Conservation (phyloP, 192 early-diverging fungal species). For the Coemansia sp. region DNA sequence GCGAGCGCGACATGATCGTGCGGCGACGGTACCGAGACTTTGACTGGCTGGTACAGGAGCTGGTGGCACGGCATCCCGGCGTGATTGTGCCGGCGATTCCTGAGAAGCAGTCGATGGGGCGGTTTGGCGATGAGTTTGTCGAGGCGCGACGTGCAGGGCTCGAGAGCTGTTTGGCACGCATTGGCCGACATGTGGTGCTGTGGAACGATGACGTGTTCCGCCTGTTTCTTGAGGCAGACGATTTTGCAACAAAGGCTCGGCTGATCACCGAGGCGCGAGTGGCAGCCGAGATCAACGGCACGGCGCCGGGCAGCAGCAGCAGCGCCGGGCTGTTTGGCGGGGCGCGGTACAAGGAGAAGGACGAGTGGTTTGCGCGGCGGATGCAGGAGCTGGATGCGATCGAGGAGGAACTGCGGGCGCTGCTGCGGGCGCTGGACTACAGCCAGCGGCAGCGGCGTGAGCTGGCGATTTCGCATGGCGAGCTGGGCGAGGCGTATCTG, state of each 20-base stretch:
- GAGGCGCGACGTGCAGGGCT: conserved; percentile 80
- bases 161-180: conserved; percentile 78
- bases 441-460: conserved; percentile 73
- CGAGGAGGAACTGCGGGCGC: conserved; percentile 72
- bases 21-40: conserved; percentile 91
- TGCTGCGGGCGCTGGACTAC: conserved; percentile 75
- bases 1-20: conserved; percentile 74
- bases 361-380: conserved; percentile 77
- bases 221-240: conserved; percentile 85
- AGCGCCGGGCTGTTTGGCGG: conserved; percentile 63
- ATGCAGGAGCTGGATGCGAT: conserved; percentile 71
- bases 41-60: conserved; percentile 85
- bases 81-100: conserved; percentile 90
- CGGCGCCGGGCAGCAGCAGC: conserved; percentile 20
- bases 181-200: conserved; percentile 76
- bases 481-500: conserved; percentile 77
- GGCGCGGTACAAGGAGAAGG: conserved; percentile 67
- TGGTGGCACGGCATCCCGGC: conserved; percentile 75
- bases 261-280: conserved; percentile 34
- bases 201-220: conserved; percentile 79
- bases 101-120: conserved; percentile 87
- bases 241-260: conserved; percentile 65
- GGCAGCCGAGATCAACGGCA: conserved; percentile 42
- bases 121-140: conserved; percentile 95
- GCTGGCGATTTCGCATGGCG: conserved; percentile 65